Base-by-base conservation (phyloP, 495 filamentous ascomycete genomes). In the Daldinia grandis region DNA sequence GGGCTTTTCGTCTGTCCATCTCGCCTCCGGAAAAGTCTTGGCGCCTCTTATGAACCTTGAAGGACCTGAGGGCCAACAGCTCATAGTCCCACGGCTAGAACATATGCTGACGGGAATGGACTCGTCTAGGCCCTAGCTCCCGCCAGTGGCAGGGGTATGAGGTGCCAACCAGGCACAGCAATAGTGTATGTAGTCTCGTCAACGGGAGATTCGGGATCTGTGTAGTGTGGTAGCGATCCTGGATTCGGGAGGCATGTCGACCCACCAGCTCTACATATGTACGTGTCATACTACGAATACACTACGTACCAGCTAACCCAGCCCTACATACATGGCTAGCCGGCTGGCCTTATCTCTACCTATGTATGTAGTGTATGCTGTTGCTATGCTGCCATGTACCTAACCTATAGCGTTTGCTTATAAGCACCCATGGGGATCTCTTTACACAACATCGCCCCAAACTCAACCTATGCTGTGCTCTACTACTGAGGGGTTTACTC, bases 231-330 rank as follows among this genome's bases (percentile, higher is more conserved):
- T 56, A 68, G 14, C 27, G 60, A 73, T 42, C 51, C 56, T 55
- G 14, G 40, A 62, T 44, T 65, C 21, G 27, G 55, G 42, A 65
- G 24, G 28, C 56, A 38, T 50, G 57, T 53, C 40, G 61, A 56
- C 64, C 64, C 56, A 62, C 64, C n/a, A 25, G 37, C 25, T 15
- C 47, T 30, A n/a, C n/a, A n/a, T n/a, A 38, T 21, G 42, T 50
- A 57, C 55, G 61, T 68, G 64, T 64, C 69, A 64, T 65, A 17
- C 40, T 68, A 73, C 55, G 69, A 58, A 62, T 65, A 68, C n/a
- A n/a, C n/a, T n/a, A n/a, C 65, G 60, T 61, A 65, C 57, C 19
- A 47, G 30, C 42, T 24, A 31, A 30, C 31, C 65, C 61, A 73
- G 70, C 56, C 61, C 61, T 73, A 68, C 65, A 54, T 49, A 58